Percentiles rank a stretch among this genome's conserved stretches.
Evolutionary conservation across 164 flowering plant genomes (phyloP).

Genomic region (Hamamelis virginiana): DNA sequence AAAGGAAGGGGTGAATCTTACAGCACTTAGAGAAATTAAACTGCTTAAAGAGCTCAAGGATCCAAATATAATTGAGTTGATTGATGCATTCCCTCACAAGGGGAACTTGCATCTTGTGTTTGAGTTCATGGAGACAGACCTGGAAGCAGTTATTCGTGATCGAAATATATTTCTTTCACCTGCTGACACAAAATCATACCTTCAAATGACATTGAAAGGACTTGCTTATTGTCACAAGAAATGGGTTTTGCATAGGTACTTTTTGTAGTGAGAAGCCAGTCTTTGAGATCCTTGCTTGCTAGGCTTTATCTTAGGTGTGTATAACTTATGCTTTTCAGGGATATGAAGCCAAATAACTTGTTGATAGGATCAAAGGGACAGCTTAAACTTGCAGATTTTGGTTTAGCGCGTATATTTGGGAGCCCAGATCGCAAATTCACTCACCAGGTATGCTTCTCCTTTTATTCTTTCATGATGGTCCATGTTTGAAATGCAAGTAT

Average conservation of each 20-base stretch:
- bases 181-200: conserved; percentile 80
- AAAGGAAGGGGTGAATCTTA: conserved; percentile 94
- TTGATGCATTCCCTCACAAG: conserved; percentile 94
- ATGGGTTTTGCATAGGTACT: conserved; percentile 94
- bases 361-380: conserved; percentile 85
- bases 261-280: background rate
- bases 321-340: conserved; percentile 49
- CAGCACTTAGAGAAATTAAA: conserved; percentile 93
- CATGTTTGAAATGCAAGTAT: background rate
- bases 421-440: conserved; percentile 93
- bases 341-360: conserved; percentile 98
- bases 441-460: conserved; percentile 61
- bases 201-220: conserved; percentile 95
- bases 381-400: conserved; percentile 94
- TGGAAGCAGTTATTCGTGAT: conserved; percentile 95
- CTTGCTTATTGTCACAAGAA: conserved; percentile 90
- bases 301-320: conserved; percentile 2
- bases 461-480: background rate
- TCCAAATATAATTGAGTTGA: conserved; percentile 85
- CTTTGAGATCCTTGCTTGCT: conserved; percentile 5
- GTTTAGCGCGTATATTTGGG: conserved; percentile 93
- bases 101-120: conserved; percentile 94
- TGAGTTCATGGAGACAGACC: conserved; percentile 97
- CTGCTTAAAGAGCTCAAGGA: conserved; percentile 90
- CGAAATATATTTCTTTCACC: conserved; percentile 89